Conservation (phyloP, 2,329 filamentous ascomycete species). For the Fusarium denticulatum region DNA sequence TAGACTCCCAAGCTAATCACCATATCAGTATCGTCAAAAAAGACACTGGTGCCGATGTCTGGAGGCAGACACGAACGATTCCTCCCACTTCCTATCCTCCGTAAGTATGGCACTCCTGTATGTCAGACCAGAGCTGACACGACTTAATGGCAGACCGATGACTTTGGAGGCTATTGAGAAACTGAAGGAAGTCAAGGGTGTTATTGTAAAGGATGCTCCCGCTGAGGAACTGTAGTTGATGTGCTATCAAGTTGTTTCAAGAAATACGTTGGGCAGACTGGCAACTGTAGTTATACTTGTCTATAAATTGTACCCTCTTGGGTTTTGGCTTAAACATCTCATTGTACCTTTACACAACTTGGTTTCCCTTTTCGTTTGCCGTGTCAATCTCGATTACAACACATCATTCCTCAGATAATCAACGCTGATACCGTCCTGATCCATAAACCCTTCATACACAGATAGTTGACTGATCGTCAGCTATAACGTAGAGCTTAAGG, state of each 20-base stretch:
- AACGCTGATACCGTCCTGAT: fast-evolving
- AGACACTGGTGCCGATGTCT: slow-evolving; percentile 1
- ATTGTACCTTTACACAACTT: too few species aligned
- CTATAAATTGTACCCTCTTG: background rate
- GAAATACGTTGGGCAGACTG: fast-evolving
- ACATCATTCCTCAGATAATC: fast-evolving
- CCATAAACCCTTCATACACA: fast-evolving
- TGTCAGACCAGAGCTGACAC: fast-evolving
- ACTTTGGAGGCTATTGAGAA: slow-evolving; percentile 13
- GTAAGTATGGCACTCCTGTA: background rate
- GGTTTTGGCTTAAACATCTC: too few species aligned
- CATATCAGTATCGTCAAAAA: background rate
- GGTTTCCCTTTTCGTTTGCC: too few species aligned
- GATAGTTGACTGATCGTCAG: background rate
- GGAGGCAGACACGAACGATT: slow-evolving; percentile 2
- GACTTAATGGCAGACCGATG: background rate
- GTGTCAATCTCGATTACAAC: too few species aligned
- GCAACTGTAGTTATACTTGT: background rate
- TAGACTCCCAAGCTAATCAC: background rate
- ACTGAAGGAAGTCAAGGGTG: slow-evolving; percentile 1
- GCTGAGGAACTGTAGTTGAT: background rate
- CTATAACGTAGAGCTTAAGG: fast-evolving
- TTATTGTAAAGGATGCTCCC: background rate
- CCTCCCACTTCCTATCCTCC: slow-evolving; percentile 15
- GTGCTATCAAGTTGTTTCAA: fast-evolving